Conservation (phyloP, 2,329 filamentous ascomycete genomes). For the Chaetomium sp. region DNA sequence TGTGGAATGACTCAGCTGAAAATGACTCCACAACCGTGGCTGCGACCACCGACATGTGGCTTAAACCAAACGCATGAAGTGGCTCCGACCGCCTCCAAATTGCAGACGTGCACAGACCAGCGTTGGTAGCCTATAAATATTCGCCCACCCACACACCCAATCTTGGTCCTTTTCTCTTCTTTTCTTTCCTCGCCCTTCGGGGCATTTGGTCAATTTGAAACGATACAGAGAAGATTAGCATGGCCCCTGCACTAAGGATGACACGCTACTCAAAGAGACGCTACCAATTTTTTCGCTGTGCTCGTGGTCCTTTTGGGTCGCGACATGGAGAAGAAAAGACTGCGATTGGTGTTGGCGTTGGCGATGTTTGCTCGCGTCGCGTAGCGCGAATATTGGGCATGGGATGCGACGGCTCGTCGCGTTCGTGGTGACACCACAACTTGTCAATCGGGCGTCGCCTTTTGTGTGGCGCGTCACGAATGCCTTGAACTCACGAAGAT, state of each 20-base stretch:
- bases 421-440: not conserved
- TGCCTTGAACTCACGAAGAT: no score
- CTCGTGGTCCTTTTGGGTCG: slow-evolving; percentile 13
- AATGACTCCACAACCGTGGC: not conserved
- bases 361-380: no score
- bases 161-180: slow-evolving; percentile 17
- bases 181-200: slow-evolving; percentile 23
- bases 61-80: not conserved
- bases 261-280: slow-evolving; percentile 69
- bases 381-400: no score
- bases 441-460: no score
- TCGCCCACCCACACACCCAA: not conserved
- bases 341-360: not conserved
- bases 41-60: not conserved
- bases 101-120: slow-evolving; percentile 21
- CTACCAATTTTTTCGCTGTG: slow-evolving; percentile 56
- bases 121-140: slow-evolving; percentile 11
- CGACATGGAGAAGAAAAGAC: slow-evolving; percentile 22
- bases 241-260: slow-evolving; percentile 89
- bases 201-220: slow-evolving; percentile 29
- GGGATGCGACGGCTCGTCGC: no score
- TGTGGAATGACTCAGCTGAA: no score
- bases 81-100: not conserved
- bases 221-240: slow-evolving; percentile 70
- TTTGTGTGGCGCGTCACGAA: no score